Percentiles rank a stretch among this genome's conserved stretches.
Evolutionary conservation across 2,329 filamentous ascomycete species (phyloP).

Genomic region (Colletotrichum tofieldiae): DNA sequence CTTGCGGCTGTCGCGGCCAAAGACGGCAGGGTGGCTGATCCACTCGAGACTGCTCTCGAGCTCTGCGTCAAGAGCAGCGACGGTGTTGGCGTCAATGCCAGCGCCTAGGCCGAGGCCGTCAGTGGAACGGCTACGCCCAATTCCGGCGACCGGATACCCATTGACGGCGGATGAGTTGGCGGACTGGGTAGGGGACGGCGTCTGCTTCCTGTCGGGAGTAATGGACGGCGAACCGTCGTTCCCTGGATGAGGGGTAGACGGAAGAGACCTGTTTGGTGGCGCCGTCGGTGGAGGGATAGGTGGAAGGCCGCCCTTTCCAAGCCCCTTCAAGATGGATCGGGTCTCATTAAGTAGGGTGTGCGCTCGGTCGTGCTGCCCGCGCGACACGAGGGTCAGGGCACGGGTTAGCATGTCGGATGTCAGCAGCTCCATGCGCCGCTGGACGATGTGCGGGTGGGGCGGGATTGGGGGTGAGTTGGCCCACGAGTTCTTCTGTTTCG

Average conservation of each 20-base stretch:
- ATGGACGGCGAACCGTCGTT: constrained; percentile 65
- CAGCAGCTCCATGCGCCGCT: constrained; percentile 96
- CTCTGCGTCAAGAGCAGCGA: constrained; percentile 90
- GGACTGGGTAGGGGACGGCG: constrained; percentile 58
- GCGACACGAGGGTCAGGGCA: constrained; percentile 89
- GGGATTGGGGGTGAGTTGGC: constrained; percentile 85
- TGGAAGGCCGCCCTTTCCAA: constrained; percentile 94
- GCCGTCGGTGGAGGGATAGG: constrained; percentile 80
- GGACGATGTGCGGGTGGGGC: constrained; percentile 94
- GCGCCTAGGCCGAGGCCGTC: constrained; percentile 74
- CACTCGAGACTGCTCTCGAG: constrained; percentile 93
- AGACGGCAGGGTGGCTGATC: constrained; percentile 97
- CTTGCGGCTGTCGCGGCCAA: constrained; percentile 93
- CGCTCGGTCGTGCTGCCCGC: constrained; percentile 93
- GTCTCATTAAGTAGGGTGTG: constrained; percentile 95
- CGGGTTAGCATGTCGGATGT: constrained; percentile 98
- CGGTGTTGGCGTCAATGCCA: constrained; percentile 87
- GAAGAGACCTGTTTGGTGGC: constrained; percentile 54
- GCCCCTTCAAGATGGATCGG: constrained; percentile 92
- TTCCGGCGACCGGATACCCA: constrained; percentile 57
- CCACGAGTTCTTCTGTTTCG: constrained; percentile 77
- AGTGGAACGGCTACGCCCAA: constrained; percentile 68
- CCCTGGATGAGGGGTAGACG: constrained; percentile 57
- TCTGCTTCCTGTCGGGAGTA: constrained; percentile 62
- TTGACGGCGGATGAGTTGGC: constrained; percentile 66